A percentile compares a stretch with the other conserved stretches of the same genome.
Evolutionary conservation across 495 filamentous ascomycete genomes (phyloP).

Genomic region (Chaetomium fimeti): DNA sequence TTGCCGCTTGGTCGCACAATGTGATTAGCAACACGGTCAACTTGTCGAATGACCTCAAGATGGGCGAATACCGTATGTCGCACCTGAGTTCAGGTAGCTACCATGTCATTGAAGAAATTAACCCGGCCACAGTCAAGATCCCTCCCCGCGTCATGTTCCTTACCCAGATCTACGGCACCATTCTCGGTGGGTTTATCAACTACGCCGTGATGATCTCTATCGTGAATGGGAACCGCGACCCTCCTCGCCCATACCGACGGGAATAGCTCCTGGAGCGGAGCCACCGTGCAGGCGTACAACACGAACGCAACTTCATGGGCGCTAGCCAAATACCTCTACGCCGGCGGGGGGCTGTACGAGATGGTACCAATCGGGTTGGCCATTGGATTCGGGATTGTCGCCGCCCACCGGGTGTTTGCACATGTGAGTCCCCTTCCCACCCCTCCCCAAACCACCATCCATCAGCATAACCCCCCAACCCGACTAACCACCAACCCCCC

Average conservation of each 20-base stretch:
- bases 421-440: slow-evolving; percentile 34
- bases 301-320: slow-evolving; percentile 45
- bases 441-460: slow-evolving; percentile 16
- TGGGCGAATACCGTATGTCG: slow-evolving; percentile 34
- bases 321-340: slow-evolving; percentile 45
- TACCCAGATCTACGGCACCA: slow-evolving; percentile 44
- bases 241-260: slow-evolving; percentile 35
- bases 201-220: slow-evolving; percentile 45
- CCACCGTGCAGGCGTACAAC: slow-evolving; percentile 41
- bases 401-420: slow-evolving; percentile 44
- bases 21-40: slow-evolving; percentile 31
- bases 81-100: not conserved
- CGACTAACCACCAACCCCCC: slow-evolving; percentile 28
- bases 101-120: not conserved
- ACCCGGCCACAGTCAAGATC: slow-evolving; percentile 41
- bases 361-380: slow-evolving; percentile 50
- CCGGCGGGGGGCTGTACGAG: slow-evolving; percentile 34
- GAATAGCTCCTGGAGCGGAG: slow-evolving; percentile 43
- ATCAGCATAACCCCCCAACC: not conserved
- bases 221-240: slow-evolving; percentile 32
- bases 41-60: slow-evolving; percentile 37
- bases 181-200: slow-evolving; percentile 45
- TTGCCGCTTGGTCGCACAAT: slow-evolving; percentile 31
- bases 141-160: slow-evolving; percentile 44
- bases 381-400: slow-evolving; percentile 43